phyloP scores from a whole-genome alignment of 2,329 filamentous ascomycete genomes.

The Sordariomycetes sp. region DNA sequence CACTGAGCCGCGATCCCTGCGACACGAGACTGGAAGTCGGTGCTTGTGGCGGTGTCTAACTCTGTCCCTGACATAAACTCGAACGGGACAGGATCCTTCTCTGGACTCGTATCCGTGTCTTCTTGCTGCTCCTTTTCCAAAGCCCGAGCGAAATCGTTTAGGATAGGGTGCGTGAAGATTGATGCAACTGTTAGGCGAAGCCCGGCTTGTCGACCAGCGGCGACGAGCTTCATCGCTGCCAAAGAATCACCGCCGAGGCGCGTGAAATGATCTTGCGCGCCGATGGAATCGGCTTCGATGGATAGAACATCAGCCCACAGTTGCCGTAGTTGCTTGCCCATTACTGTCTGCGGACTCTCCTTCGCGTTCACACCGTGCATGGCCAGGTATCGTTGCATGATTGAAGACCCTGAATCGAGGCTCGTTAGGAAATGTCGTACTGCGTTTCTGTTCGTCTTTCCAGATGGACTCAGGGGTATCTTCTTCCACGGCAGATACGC shows the following conservation, averaged over 20 bases:
- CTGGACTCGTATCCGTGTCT: background rate
- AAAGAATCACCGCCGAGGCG: conserved; percentile 28
- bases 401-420: conserved; percentile 2
- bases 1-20: conserved; percentile 3
- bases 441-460: conserved; percentile 19
- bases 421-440: conserved; percentile 1
- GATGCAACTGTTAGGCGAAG: conserved; percentile 2
- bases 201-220: conserved; percentile 1
- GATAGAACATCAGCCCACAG: conserved; percentile 6
- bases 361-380: too few relatives aligned
- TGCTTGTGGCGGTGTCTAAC: background rate
- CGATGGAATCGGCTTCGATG: conserved; percentile 12
- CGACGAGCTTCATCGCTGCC: conserved; percentile 4
- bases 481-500: conserved; percentile 31
- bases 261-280: conserved; percentile 33
- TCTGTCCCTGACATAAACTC: conserved; percentile 1
- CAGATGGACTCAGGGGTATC: conserved; percentile 31
- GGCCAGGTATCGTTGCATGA: conserved; percentile 14
- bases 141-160: conserved; percentile 3
- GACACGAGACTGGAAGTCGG: conserved; percentile 1
- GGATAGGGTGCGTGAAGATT: conserved; percentile 5
- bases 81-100: conserved; percentile 3
- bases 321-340: conserved; percentile 1
- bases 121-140: conserved; percentile 2
- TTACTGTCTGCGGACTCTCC: too few relatives aligned